These are phyloP conservation scores for Halenospora varia DNA, from an alignment of 495 filamentous ascomycete species.

Conservation along the genomic window DNA sequence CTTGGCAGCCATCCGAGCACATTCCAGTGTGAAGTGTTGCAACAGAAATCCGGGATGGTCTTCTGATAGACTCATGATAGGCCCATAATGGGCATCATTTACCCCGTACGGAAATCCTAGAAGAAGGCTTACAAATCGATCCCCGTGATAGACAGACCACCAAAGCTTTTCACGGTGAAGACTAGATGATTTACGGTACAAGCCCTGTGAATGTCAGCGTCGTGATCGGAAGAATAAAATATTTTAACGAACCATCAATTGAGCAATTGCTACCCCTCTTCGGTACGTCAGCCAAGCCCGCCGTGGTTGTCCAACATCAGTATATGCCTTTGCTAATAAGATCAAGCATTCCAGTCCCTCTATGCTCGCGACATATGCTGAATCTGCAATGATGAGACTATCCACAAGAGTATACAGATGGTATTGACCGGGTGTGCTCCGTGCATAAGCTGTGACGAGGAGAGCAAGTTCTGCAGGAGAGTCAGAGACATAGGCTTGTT, in stretches of 20 bases:
- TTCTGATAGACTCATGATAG: background rate
- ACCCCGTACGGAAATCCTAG: constrained; percentile 16
- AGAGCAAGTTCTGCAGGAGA: constrained; percentile 12
- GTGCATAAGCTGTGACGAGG: constrained; percentile 13
- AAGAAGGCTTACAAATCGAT: constrained; percentile 18
- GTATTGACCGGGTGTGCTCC: constrained; percentile 1
- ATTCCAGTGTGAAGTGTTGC: constrained; percentile 5
- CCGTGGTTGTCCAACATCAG: constrained; percentile 16
- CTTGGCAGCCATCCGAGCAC: constrained; percentile 11
- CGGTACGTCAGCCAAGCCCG: constrained; percentile 12
- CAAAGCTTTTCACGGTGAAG: constrained; percentile 3
- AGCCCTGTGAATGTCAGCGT: background rate
- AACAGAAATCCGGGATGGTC: background rate
- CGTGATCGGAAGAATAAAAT: too few relatives aligned
- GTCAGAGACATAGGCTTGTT: constrained; percentile 8
- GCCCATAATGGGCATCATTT: constrained; percentile 10
- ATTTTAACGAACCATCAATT: constrained; percentile 11
- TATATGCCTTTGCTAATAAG: constrained; percentile 16
- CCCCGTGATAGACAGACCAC: constrained; percentile 18
- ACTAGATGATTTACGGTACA: background rate
- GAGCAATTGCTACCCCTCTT: constrained; percentile 10
- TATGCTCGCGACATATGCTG: constrained; percentile 1
- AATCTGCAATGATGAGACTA: constrained; percentile 9
- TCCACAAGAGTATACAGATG: constrained; percentile 12
- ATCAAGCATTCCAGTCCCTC: constrained; percentile 17